Evolutionary conservation across 768 basidiomycete genomes (phyloP), one percentile per base, ranked within the genome.

Genomic region (Auricularia heimuer): DNA sequence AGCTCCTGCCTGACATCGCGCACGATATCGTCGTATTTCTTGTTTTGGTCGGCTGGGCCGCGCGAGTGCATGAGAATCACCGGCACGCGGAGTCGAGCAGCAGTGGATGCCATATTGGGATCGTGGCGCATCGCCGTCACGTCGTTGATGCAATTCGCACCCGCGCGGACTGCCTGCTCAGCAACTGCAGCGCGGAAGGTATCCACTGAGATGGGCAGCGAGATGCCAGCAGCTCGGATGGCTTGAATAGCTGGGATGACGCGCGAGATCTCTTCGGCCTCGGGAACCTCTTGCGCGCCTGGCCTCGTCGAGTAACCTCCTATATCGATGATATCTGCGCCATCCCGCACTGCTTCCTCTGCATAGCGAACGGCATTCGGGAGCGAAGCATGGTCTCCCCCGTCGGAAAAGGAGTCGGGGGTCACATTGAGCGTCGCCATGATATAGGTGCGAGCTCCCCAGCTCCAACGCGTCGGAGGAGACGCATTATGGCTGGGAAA

Each of bases 381-480:
- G 11, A 86, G 68, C 0, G 80, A 80, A 67, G 81, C 78, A 73
- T 89, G 79, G 21, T 75, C 71, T 0, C 85, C 81, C 10, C 94
- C 94, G 67, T 98, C 94, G 0, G 95, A 98, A 76, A 98, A 98
- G 0, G 95, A 97, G 75, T 99, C 96, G 2, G 96, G 95, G 0
- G 96, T 98, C 4, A 83, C 82, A 72, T 98, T 98, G 65, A 99
- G 82, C 1, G 92, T 97, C 0, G 89, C 89, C 96, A 98, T 98
- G 65, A 98, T 72, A 64, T 83, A 81, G 0, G 91, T 89, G 69
- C 79, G 82, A 69, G 18, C 54, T 54, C 44, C 62, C 54, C 61
- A 66, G 64, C 45, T 54, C 63, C 64, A 54, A 6, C 66, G 65
- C 24, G 70, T 70, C 3, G 21, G 16, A 44, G 29, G 42, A 16